A percentile compares a stretch with the other conserved stretches of the same genome.
Evolutionary conservation across 441 rosid genomes (phyloP).

Genomic region (Macaranga tanarius): DNA sequence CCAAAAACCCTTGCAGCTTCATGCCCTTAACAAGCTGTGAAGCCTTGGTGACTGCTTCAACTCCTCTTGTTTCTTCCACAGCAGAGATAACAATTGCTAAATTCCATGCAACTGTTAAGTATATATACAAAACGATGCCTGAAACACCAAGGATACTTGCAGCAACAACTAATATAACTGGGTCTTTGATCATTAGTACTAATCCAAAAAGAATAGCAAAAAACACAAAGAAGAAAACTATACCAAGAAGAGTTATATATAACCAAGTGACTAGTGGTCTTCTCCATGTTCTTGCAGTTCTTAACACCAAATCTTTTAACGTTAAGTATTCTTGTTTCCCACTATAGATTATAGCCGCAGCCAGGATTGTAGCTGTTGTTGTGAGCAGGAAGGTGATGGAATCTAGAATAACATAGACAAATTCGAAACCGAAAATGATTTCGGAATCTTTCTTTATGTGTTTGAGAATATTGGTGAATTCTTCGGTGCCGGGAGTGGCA

Average conservation of each 20-base stretch:
- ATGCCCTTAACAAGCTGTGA: conserved; percentile 47
- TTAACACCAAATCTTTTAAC: conserved; percentile 27
- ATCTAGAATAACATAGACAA: conserved; percentile 15
- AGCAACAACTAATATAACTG: neutral
- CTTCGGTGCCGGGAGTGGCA: conserved; percentile 26
- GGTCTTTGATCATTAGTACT: conserved; percentile 4
- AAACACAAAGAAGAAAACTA: conserved; percentile 33
- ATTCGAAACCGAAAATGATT: conserved; percentile 18
- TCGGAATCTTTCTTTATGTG: conserved; percentile 20
- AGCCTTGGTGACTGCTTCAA: conserved; percentile 54
- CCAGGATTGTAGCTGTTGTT: conserved; percentile 27
- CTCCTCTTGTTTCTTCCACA: conserved; percentile 49
- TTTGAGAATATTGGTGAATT: conserved; percentile 23
- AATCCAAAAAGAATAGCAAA: conserved; percentile 16
- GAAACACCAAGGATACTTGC: conserved; percentile 3
- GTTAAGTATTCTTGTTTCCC: conserved; percentile 24
- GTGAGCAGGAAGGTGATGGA: conserved; percentile 24
- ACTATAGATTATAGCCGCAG: conserved; percentile 34
- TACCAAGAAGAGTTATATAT: conserved; percentile 28
- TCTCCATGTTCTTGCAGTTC: conserved; percentile 31
- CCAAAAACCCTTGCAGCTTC: conserved; percentile 38
- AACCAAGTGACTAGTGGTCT: conserved; percentile 41
- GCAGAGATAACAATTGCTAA: conserved; percentile 47
- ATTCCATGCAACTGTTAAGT: conserved; percentile 41
- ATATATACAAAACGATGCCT: conserved; percentile 27